phyloP scores from a whole-genome alignment of 805 yeast species.

The Deakozyma indianensis region DNA sequence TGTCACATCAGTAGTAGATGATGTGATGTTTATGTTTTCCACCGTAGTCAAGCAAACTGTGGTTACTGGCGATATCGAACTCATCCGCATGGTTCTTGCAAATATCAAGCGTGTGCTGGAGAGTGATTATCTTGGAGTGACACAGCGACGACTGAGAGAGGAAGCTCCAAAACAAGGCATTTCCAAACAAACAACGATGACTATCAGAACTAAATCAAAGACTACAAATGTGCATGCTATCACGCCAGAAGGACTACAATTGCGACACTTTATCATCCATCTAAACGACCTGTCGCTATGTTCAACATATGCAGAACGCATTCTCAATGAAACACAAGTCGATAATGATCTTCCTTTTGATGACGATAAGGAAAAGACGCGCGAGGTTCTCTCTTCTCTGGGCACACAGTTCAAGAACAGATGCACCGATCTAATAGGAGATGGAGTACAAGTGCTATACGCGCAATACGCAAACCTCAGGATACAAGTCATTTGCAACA shows the following conservation, averaged over 20 bases:
- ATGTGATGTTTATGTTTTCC: conserved; percentile 59
- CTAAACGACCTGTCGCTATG: conserved; percentile 62
- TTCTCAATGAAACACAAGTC: conserved; percentile 30
- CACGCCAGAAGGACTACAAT: conserved; percentile 27
- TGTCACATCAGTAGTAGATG: conserved; percentile 77
- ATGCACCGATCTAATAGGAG: conserved; percentile 27
- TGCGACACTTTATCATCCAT: conserved; percentile 46
- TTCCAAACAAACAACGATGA: neutral
- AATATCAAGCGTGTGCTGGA: conserved; percentile 48
- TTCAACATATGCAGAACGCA: conserved; percentile 38
- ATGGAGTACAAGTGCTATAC: conserved; percentile 29
- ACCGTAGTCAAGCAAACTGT: conserved; percentile 49
- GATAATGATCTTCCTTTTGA: conserved; percentile 15
- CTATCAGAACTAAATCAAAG: neutral
- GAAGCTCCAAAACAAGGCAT: conserved; percentile 23
- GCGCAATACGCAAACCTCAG: conserved; percentile 24
- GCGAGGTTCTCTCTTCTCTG: conserved; percentile 12
- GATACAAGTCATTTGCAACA: conserved; percentile 22
- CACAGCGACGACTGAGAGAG: conserved; percentile 32
- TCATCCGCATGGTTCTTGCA: conserved; percentile 40
- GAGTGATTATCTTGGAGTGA: conserved; percentile 45
- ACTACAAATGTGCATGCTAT: neutral
- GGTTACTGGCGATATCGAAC: conserved; percentile 51
- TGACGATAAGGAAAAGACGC: conserved; percentile 11
- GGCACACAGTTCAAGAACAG: conserved; percentile 18